Evolutionary conservation across 768 basidiomycete genomes (phyloP), one percentile per base, ranked within the genome.

Genomic region (Phanerochaete sordida): DNA sequence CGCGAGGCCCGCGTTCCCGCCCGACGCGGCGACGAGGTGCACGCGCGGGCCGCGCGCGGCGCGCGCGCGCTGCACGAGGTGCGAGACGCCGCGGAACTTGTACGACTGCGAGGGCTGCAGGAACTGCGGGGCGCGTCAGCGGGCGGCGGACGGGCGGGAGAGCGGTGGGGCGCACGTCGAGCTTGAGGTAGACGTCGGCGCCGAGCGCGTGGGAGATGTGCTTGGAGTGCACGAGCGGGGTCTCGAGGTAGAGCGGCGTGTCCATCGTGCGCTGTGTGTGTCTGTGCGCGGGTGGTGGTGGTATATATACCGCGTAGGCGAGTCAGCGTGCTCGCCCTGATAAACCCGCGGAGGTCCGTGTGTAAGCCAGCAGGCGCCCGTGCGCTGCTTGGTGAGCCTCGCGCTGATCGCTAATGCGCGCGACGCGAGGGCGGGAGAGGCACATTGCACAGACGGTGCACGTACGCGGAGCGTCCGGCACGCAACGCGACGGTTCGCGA

Each of bases 1-100:
- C 13, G 88, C 90, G 15, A 90, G 74, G 1, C 85, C 90, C n/a
- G 88, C 91, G 67, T 92, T 91, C n/a, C 90, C 90, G 4, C 86
- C 82, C 0, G 90, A 92, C 0, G 90, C 88, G 53, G 86, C 83
- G 45, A 91, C 75, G 45, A 86, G 74, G 69, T 90, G 90, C 5
- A 85, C 75, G 28, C 70, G 67, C 13, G 78, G 68, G 0, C 90
- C 90, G 55, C 81, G 76, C 21, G 68, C 72, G 59, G 78, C 74
- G 56, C 78, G 77, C 21, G 80, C 81, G 30, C 77, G 74, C 64
- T 83, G 79, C 2, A 83, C 76, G 64, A 88, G 86, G 60, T 79
- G 77, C 21, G 87, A 86, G 33, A 91, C 77, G 5, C 88, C 88
- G 23, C 90, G 80, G 65, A 81, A 86, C 68, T 93, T 92, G 82